Conservation (phyloP, 108 stramenopile species). For the Skeletonema menzelii region DNA sequence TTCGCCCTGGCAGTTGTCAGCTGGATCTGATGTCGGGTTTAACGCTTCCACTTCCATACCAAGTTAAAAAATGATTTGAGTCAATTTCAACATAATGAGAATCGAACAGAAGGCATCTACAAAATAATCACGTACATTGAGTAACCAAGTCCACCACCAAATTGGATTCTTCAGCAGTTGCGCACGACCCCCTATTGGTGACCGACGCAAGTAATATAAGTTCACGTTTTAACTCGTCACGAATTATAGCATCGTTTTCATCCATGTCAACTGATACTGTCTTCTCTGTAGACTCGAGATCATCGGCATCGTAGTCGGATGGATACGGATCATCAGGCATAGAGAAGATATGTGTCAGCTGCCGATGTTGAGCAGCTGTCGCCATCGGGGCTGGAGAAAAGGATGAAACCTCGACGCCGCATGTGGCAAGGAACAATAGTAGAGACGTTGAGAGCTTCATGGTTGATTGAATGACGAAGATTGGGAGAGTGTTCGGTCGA, state of each 20-base stretch:
- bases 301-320: conserved; percentile 51
- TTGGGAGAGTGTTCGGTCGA: too few relatives aligned
- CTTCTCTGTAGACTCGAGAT: conserved; percentile 41
- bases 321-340: conserved; percentile 42
- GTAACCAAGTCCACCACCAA: conserved; percentile 79
- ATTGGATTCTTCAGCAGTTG: conserved; percentile 64
- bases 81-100: not conserved
- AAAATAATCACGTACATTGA: conserved; percentile 42
- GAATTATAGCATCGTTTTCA: conserved; percentile 73
- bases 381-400: not conserved
- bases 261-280: conserved; percentile 64
- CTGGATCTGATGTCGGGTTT: conserved; percentile 80
- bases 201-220: conserved; percentile 74
- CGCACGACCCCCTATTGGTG: conserved; percentile 73
- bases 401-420: not conserved
- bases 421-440: not conserved
- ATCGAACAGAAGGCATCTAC: conserved; percentile 20
- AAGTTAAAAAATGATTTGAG: not conserved
- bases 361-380: not conserved
- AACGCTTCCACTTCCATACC: conserved; percentile 45
- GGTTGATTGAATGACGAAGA: not conserved
- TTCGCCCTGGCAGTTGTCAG: conserved; percentile 68
- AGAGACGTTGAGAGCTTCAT: not conserved
- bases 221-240: conserved; percentile 81
- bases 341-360: conserved; percentile 15